Evolutionary conservation across 2,329 filamentous ascomycete genomes (phyloP).

Genomic region (Monascus ruber): DNA sequence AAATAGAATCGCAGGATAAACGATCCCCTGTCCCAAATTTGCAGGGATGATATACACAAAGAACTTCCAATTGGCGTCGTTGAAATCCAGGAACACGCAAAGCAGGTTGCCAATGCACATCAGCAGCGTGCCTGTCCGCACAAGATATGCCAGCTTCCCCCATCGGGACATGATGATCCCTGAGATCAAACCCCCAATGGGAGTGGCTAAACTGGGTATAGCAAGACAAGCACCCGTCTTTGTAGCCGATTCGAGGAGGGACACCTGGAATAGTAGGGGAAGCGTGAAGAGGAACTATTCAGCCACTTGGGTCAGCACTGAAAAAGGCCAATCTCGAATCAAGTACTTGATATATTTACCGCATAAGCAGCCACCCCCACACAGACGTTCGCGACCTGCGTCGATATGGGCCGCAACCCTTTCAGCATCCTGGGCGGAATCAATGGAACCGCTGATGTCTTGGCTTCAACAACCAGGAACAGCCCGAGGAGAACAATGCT

Average conservation of each 20-base stretch:
- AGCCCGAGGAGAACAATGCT: slow-evolving; percentile 26
- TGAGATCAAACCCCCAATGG: slow-evolving; percentile 33
- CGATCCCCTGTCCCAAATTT: slow-evolving; percentile 37
- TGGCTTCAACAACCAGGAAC: slow-evolving; percentile 31
- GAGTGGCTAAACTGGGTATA: slow-evolving; percentile 36
- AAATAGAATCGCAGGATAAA: slow-evolving; percentile 43
- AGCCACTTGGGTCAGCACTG: background rate
- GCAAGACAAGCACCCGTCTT: slow-evolving; percentile 34
- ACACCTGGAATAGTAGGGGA: slow-evolving; percentile 34
- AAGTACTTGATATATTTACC: slow-evolving; percentile 29
- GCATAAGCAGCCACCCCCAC: slow-evolving; percentile 52
- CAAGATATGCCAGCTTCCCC: slow-evolving; percentile 32
- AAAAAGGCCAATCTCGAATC: background rate
- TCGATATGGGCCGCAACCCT: slow-evolving; percentile 44
- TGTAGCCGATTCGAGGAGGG: slow-evolving; percentile 32
- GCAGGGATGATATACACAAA: slow-evolving; percentile 35
- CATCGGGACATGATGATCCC: slow-evolving; percentile 39
- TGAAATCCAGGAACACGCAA: slow-evolving; percentile 30
- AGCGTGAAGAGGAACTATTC: slow-evolving; percentile 36
- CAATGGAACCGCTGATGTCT: slow-evolving; percentile 32
- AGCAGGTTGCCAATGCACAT: slow-evolving; percentile 36
- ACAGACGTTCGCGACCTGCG: slow-evolving; percentile 49
- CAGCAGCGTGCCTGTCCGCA: slow-evolving; percentile 29
- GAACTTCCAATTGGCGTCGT: slow-evolving; percentile 36
- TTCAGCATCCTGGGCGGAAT: slow-evolving; percentile 41